phyloP scores from a whole-genome alignment of 2,329 filamentous ascomycete species.

The Colletotrichum cordylinicola region DNA sequence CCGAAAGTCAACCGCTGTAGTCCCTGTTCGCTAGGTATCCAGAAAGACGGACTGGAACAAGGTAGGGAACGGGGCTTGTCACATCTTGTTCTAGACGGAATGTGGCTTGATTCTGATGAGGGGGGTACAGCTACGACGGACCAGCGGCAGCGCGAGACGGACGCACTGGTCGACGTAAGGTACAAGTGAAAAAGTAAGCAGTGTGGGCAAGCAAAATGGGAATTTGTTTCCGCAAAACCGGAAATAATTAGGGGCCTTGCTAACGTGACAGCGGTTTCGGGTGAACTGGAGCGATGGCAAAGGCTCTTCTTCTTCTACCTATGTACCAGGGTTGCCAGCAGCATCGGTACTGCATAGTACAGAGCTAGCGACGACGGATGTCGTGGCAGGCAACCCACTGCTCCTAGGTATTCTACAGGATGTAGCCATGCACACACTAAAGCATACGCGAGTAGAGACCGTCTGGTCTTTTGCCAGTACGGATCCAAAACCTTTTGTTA shows the following conservation, averaged over 20 bases:
- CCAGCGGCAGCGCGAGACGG: neutral
- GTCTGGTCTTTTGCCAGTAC: neutral
- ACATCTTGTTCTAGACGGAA: neutral
- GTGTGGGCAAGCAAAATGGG: neutral
- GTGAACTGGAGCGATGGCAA: neutral
- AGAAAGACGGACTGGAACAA: neutral
- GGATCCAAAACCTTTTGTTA: neutral
- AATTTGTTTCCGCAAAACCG: neutral
- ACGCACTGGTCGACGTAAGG: neutral
- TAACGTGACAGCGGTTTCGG: neutral
- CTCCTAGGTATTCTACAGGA: neutral
- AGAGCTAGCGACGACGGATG: neutral
- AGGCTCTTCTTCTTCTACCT: neutral
- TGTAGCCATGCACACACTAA: neutral
- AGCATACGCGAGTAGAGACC: neutral
- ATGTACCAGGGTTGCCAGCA: neutral
- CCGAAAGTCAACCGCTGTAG: neutral
- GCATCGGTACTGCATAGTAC: no score
- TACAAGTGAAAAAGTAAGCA: neutral
- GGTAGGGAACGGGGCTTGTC: neutral
- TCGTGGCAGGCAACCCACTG: neutral
- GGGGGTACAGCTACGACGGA: neutral
- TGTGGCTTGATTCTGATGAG: neutral
- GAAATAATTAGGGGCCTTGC: neutral
- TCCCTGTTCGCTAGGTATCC: neutral